phyloP scores from a whole-genome alignment of 257 asterid species.

The Phtheirospermum japonicum region DNA sequence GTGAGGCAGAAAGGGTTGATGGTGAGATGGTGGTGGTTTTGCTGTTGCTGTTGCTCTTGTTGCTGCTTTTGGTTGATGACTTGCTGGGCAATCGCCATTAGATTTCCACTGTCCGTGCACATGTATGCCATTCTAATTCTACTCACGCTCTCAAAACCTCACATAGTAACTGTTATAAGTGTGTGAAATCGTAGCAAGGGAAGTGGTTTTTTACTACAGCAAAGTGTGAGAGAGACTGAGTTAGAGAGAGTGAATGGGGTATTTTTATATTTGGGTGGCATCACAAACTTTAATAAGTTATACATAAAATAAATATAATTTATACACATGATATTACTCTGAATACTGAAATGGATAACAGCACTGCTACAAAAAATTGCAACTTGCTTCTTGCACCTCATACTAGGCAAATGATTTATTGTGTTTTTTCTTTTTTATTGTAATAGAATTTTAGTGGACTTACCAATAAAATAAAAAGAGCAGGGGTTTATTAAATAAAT shows the following conservation, averaged over 20 bases:
- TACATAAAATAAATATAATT: no score
- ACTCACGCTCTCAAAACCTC: slow-evolving; percentile 16
- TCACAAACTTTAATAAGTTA: no score
- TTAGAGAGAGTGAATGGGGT: not conserved
- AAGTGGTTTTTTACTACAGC: not conserved
- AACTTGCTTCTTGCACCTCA: not conserved
- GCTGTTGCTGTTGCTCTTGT: slow-evolving; percentile 77
- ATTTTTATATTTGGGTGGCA: not conserved
- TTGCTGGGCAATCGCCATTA: slow-evolving; percentile 98
- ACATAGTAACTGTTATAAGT: slow-evolving; percentile 25
- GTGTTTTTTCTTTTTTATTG: no score
- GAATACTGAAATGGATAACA: not conserved
- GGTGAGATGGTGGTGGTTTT: slow-evolving; percentile 40
- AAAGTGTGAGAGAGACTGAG: not conserved
- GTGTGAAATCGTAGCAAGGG: slow-evolving; percentile 12
- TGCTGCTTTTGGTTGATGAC: slow-evolving; percentile 92
- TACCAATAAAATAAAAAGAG: no score
- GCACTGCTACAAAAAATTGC: not conserved
- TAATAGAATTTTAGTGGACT: no score
- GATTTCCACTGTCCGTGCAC: slow-evolving; percentile 96
- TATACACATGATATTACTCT: no score
- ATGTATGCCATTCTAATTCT: slow-evolving; percentile 67
- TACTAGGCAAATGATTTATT: not conserved
- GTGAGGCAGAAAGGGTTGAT: slow-evolving; percentile 62
- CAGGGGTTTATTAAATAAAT: no score